phyloP scores from a whole-genome alignment of 805 yeast species.

The Blastobotrys chiropterorum region DNA sequence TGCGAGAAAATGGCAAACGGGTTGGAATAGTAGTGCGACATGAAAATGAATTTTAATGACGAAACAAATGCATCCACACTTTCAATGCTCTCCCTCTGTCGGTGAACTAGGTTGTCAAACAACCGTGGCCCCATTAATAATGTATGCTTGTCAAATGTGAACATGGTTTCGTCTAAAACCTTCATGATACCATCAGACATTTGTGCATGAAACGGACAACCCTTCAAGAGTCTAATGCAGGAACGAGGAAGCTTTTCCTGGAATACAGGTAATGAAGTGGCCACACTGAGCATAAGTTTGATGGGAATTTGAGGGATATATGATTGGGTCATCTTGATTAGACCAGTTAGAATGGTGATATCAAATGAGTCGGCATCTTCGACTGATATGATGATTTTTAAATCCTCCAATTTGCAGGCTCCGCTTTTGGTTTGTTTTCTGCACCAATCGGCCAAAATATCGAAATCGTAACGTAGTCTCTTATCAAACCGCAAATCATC shows the following conservation, averaged over 20 bases:
- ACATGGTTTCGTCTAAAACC: conserved; percentile 17
- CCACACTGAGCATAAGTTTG: conserved; percentile 30
- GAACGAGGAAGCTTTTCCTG: conserved; percentile 30
- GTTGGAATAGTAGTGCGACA: conserved; percentile 34
- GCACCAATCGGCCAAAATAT: conserved; percentile 32
- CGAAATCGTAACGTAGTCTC: conserved; percentile 33
- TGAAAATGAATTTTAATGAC: conserved; percentile 27
- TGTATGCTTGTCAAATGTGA: conserved; percentile 8
- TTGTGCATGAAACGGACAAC: conserved; percentile 24
- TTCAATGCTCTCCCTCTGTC: conserved; percentile 21
- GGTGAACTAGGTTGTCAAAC: conserved; percentile 14
- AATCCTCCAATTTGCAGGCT: conserved; percentile 1
- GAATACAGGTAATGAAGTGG: conserved; percentile 32
- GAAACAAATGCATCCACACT: conserved; percentile 22
- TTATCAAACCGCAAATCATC: conserved; percentile 21
- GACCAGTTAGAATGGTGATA: conserved; percentile 22
- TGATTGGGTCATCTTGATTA: conserved; percentile 29
- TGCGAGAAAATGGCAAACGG: conserved; percentile 27
- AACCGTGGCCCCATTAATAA: conserved; percentile 22
- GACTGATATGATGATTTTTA: conserved; percentile 26
- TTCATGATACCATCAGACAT: conserved; percentile 13
- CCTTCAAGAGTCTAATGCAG: conserved; percentile 22
- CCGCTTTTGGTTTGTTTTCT: conserved; percentile 3
- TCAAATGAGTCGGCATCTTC: conserved; percentile 38
- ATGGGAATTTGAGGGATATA: conserved; percentile 30